phyloP scores from a whole-genome alignment of 345 rosid species.

The Ceriops tagal region DNA sequence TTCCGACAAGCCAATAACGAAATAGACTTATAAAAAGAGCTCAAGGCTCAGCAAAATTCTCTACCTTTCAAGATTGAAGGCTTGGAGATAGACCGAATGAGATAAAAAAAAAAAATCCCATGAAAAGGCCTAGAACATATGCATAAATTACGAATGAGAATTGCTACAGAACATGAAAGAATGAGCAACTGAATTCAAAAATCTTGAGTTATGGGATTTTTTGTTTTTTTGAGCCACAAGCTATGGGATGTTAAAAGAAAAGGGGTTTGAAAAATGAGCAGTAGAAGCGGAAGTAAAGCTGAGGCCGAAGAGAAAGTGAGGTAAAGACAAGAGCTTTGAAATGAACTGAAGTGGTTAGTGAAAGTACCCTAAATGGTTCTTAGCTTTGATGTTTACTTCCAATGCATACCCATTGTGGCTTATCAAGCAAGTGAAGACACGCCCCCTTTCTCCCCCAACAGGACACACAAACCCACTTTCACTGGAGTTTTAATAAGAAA shows the following conservation, averaged over 20 bases:
- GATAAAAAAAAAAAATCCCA: no score
- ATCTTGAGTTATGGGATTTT: neutral
- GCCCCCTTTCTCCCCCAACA: conserved; percentile 28
- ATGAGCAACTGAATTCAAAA: neutral
- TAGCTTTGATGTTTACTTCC: no score
- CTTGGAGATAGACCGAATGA: no score
- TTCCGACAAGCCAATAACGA: no score
- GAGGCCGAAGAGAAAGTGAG: neutral
- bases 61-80: no score
- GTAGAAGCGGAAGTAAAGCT: neutral
- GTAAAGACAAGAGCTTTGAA: neutral
- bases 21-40: no score
- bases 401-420: conserved; percentile 33
- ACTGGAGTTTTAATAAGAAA: conserved; percentile 11
- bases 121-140: no score
- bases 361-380: no score
- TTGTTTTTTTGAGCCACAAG: no score
- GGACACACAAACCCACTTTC: neutral
- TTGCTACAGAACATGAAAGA: neutral
- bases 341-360: neutral
- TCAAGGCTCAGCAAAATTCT: no score
- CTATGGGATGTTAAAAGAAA: neutral
- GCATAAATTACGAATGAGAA: no score
- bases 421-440: conserved; percentile 42
- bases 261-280: neutral